A percentile compares a stretch with the other conserved stretches of the same genome.
phyloP scores from a whole-genome alignment of 225 moss, liverwort and hornwort species.

The Straminergon stramineum region DNA sequence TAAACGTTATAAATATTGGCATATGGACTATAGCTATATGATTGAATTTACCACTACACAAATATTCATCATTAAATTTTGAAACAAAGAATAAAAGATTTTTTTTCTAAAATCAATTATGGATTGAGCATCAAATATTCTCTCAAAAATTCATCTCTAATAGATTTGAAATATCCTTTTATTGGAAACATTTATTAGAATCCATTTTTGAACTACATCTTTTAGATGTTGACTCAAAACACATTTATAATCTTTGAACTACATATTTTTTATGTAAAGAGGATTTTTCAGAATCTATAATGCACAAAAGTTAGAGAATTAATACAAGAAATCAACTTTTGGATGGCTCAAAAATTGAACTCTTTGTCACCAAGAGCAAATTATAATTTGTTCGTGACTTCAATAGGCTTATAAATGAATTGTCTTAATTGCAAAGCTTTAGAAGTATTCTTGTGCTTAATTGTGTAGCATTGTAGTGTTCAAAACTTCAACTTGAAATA shows the following conservation, averaged over 20 bases:
- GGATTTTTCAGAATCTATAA: too few species aligned
- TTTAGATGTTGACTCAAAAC: not conserved
- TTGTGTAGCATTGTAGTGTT: rapidly evolving
- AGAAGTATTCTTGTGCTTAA: rapidly evolving
- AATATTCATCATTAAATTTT: not conserved
- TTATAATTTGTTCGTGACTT: not conserved
- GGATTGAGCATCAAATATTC: not conserved
- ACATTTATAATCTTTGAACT: not conserved
- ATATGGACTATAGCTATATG: not conserved
- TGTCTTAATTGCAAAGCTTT: too few species aligned
- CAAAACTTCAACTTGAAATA: rapidly evolving
- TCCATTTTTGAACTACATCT: too few species aligned
- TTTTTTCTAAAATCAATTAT: too few species aligned
- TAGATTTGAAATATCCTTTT: not conserved
- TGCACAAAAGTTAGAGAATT: not conserved
- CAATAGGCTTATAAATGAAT: not conserved
- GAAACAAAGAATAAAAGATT: rapidly evolving
- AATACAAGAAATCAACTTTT: not conserved
- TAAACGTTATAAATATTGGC: not conserved
- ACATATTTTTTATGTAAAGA: rapidly evolving
- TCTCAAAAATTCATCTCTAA: not conserved
- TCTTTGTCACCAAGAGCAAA: not conserved
- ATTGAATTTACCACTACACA: not conserved
- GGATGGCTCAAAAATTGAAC: not conserved
- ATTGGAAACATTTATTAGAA: rapidly evolving